Conservation (phyloP, 1,139 yeast species). For the Scheffersomyces lignicola region DNA sequence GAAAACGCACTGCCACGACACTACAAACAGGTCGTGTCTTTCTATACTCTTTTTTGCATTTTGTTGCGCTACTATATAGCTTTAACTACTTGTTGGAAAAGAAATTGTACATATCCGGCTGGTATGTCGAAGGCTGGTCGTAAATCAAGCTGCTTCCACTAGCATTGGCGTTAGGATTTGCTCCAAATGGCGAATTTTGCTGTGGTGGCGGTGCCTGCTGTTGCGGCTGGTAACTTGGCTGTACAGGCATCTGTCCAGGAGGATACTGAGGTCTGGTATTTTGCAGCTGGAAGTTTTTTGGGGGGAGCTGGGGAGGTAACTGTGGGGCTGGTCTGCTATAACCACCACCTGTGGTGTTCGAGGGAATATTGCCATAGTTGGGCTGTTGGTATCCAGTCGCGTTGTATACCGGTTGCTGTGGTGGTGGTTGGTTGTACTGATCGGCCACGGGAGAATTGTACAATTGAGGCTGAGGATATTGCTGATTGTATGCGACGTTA, state of each 20-base stretch:
- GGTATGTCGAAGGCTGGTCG: slow-evolving; percentile 49
- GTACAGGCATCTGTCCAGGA: too few relatives aligned
- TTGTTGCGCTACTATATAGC: too few relatives aligned
- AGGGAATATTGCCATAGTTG: not conserved
- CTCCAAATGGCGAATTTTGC: slow-evolving; percentile 9
- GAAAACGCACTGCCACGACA: too few relatives aligned
- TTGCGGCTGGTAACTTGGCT: too few relatives aligned
- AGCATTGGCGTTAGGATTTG: slow-evolving; percentile 2
- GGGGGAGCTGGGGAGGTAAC: slow-evolving; percentile 12
- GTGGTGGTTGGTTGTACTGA: slow-evolving; percentile 2
- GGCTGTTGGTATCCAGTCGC: not conserved
- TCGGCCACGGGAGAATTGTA: slow-evolving; percentile 1
- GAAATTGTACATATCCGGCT: slow-evolving; percentile 48
- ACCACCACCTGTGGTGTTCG: not conserved
- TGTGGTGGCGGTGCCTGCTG: slow-evolving; percentile 12
- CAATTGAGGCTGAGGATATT: slow-evolving; percentile 3
- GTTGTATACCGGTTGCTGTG: slow-evolving; percentile 3
- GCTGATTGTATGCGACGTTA: too few relatives aligned
- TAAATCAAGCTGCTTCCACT: slow-evolving; percentile 31
- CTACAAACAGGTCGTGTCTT: too few relatives aligned
- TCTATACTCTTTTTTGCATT: too few relatives aligned
- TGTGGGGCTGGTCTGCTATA: slow-evolving; percentile 12
- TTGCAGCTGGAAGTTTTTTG: slow-evolving; percentile 5
- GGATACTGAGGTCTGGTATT: too few relatives aligned
- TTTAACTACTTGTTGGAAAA: slow-evolving; percentile 31